Evolutionary conservation across 2,329 filamentous ascomycete genomes (phyloP).

Genomic region (Paecilomyces fulvus): DNA sequence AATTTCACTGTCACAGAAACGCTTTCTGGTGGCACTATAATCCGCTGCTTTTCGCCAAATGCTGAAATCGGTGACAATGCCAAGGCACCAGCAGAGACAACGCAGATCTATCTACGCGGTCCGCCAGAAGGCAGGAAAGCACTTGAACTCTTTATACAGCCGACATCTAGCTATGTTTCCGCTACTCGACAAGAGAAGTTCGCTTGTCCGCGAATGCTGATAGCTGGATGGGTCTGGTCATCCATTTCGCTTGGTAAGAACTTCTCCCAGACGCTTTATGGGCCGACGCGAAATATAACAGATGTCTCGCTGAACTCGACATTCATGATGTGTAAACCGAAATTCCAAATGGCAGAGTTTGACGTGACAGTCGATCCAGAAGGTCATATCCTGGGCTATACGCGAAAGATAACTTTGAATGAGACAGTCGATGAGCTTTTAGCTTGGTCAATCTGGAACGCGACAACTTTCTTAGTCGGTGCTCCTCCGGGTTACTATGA

Average conservation of each 20-base stretch:
- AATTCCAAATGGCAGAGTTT: constrained; percentile 22
- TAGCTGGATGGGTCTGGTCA: constrained; percentile 1
- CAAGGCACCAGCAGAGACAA: constrained; percentile 4
- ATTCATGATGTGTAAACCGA: constrained; percentile 30
- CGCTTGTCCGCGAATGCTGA: constrained; percentile 1
- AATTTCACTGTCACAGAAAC: neutral
- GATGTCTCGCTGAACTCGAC: constrained; percentile 5
- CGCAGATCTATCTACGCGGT: constrained; percentile 3
- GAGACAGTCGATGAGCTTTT: neutral
- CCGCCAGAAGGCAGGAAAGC: neutral
- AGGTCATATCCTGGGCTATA: constrained; percentile 19
- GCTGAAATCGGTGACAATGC: constrained; percentile 7
- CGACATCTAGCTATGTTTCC: neutral
- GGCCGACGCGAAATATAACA: constrained; percentile 1
- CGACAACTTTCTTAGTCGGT: neutral
- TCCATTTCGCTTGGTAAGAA: neutral
- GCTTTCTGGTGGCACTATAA: neutral
- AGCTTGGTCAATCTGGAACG: neutral
- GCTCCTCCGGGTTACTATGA: neutral
- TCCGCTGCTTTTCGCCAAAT: constrained; percentile 1
- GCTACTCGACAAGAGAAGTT: neutral
- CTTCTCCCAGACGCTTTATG: neutral
- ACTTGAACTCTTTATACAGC: constrained; percentile 1
- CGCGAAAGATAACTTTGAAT: neutral
- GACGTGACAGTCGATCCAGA: constrained; percentile 24